phyloP scores from a whole-genome alignment of 2,329 filamentous ascomycete genomes.

The Fusarium bulbicola region DNA sequence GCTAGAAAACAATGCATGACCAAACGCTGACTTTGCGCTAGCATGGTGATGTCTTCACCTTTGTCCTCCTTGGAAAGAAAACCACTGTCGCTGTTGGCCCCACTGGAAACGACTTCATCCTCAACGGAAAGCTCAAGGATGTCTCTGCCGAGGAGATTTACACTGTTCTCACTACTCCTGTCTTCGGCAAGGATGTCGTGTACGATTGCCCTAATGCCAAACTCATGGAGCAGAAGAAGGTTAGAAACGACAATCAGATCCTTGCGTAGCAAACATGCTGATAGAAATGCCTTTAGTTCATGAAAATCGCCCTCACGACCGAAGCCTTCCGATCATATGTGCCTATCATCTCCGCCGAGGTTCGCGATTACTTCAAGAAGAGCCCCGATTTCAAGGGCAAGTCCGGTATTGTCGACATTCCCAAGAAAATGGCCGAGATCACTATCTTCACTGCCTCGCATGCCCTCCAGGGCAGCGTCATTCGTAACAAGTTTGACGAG shows the following conservation, averaged over 20 bases:
- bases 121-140: conserved; percentile 90
- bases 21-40: conserved; percentile 46
- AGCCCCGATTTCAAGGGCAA: conserved; percentile 72
- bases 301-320: conserved; percentile 82
- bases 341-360: conserved; percentile 79
- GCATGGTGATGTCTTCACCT: conserved; percentile 92
- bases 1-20: neutral
- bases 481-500: conserved; percentile 82
- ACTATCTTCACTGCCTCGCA: conserved; percentile 92
- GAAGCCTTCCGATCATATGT: conserved; percentile 81
- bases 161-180: conserved; percentile 74
- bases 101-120: conserved; percentile 87
- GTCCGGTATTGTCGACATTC: conserved; percentile 75
- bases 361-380: conserved; percentile 75
- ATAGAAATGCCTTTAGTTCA: conserved; percentile 63
- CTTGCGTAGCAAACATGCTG: conserved; percentile 8
- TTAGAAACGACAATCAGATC: conserved; percentile 48
- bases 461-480: conserved; percentile 84
- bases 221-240: conserved; percentile 97
- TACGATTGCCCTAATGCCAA: conserved; percentile 93
- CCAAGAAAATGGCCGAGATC: conserved; percentile 81
- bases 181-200: conserved; percentile 86
- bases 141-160: conserved; percentile 93
- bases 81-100: conserved; percentile 87
- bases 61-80: conserved; percentile 86